Evolutionary conservation across 306 rosid species (phyloP).

Genomic region (Vigna trinervia): DNA sequence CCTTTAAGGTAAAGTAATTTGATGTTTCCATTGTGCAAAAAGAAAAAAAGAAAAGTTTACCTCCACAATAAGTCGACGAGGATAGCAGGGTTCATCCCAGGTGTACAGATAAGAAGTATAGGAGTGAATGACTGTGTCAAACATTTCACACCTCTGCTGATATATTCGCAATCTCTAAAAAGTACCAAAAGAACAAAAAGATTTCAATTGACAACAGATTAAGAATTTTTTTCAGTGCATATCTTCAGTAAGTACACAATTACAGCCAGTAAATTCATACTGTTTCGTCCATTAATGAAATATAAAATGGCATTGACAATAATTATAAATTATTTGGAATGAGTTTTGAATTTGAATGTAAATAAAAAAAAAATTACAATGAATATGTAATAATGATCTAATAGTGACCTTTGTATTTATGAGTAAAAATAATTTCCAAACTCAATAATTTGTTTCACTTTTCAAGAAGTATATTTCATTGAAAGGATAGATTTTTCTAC

Average conservation of each 20-base stretch:
- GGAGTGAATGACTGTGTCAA: slow-evolving; percentile 78
- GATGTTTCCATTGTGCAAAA: slow-evolving; percentile 17
- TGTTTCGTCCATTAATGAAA: not conserved
- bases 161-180: slow-evolving; percentile 83
- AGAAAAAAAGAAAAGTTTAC: slow-evolving; percentile 43
- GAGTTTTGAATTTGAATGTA: slow-evolving; percentile 14
- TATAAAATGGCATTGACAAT: not conserved
- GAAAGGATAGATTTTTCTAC: not conserved
- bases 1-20: slow-evolving; percentile 39
- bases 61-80: slow-evolving; percentile 91
- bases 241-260: not conserved
- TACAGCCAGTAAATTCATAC: slow-evolving; percentile 23
- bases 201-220: slow-evolving; percentile 28
- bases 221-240: not conserved
- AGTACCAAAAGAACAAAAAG: slow-evolving; percentile 42
- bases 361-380: not conserved
- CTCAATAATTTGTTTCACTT: not conserved
- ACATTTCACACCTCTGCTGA: slow-evolving; percentile 89
- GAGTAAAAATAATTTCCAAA: slow-evolving; percentile 2
- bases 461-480: not conserved
- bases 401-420: not conserved
- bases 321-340: slow-evolving; percentile 22
- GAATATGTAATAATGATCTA: not conserved
- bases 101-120: slow-evolving; percentile 82
- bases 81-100: slow-evolving; percentile 97